A percentile compares a stretch with the other conserved stretches of the same genome.
Evolutionary conservation across 495 filamentous ascomycete genomes (phyloP).

Genomic region (Tuber microsphaerosporum): DNA sequence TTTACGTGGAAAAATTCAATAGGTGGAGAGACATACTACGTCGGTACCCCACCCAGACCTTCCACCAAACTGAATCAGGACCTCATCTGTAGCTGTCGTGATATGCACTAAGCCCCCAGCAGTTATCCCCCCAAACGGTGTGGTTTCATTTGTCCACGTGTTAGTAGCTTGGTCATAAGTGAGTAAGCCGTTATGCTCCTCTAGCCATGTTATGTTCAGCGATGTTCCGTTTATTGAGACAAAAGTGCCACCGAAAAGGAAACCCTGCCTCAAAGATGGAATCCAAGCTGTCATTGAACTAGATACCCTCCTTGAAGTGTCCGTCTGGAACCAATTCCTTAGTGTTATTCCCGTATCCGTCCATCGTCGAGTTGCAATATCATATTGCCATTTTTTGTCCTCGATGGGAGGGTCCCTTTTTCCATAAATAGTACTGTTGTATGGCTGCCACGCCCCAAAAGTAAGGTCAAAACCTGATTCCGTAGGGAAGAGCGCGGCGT

Average conservation of each 20-base stretch:
- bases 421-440: background rate
- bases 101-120: background rate
- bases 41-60: background rate
- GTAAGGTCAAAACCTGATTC: background rate
- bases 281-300: slow-evolving; percentile 12
- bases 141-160: slow-evolving; percentile 13
- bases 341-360: background rate
- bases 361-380: background rate
- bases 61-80: slow-evolving; percentile 20
- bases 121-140: background rate
- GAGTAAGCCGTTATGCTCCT: background rate
- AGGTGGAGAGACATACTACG: background rate
- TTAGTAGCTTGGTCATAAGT: slow-evolving; percentile 9
- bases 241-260: background rate
- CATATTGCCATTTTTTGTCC: background rate
- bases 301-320: background rate
- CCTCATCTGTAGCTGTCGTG: slow-evolving; percentile 1
- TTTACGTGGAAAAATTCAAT: background rate
- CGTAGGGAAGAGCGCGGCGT: background rate
- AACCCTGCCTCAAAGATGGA: slow-evolving; percentile 5
- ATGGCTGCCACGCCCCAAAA: background rate
- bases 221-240: background rate
- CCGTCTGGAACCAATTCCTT: background rate
- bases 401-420: background rate
- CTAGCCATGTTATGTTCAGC: background rate